A percentile compares a stretch with the other conserved stretches of the same genome.
Evolutionary conservation across 2,329 filamentous ascomycete species (phyloP).

Genomic region (Myriosclerotinia curreyana): DNA sequence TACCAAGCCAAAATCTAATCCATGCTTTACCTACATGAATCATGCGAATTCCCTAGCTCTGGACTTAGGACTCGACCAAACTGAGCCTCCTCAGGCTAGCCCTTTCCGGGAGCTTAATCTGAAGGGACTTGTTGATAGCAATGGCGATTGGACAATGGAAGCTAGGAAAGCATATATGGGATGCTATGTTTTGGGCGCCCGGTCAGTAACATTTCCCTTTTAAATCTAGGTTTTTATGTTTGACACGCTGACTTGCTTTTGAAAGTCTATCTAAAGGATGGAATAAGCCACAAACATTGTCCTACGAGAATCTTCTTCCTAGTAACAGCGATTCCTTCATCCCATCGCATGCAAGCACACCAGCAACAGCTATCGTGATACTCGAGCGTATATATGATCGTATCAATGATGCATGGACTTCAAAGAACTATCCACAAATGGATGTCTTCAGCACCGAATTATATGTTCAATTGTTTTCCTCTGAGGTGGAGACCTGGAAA

Average conservation of each 20-base stretch:
- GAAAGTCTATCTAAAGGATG: conserved; percentile 27
- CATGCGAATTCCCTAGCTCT: conserved; percentile 38
- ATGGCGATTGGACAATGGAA: conserved; percentile 28
- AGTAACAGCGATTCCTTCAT: conserved; percentile 19
- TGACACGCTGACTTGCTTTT: neutral
- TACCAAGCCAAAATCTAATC: conserved; percentile 35
- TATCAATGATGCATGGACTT: conserved; percentile 22
- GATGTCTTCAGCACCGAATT: conserved; percentile 31
- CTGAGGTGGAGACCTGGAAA: conserved; percentile 33
- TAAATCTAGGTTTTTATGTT: neutral
- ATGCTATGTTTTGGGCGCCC: conserved; percentile 37
- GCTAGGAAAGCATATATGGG: conserved; percentile 37
- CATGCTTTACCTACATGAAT: conserved; percentile 37
- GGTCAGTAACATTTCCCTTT: conserved; percentile 25
- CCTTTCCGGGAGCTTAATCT: conserved; percentile 28
- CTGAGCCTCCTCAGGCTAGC: conserved; percentile 29
- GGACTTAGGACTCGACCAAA: conserved; percentile 38
- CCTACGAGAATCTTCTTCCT: conserved; percentile 31
- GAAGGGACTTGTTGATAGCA: conserved; percentile 27
- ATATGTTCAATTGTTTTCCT: conserved; percentile 32
- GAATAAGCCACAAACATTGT: conserved; percentile 33
- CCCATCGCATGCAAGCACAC: conserved; percentile 17
- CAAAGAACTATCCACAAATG: conserved; percentile 23
- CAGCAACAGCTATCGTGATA: conserved; percentile 24
- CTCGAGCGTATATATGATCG: conserved; percentile 30